Base-by-base conservation (phyloP, 805 yeast genomes). In the Wickerhamomyces tratensis region DNA sequence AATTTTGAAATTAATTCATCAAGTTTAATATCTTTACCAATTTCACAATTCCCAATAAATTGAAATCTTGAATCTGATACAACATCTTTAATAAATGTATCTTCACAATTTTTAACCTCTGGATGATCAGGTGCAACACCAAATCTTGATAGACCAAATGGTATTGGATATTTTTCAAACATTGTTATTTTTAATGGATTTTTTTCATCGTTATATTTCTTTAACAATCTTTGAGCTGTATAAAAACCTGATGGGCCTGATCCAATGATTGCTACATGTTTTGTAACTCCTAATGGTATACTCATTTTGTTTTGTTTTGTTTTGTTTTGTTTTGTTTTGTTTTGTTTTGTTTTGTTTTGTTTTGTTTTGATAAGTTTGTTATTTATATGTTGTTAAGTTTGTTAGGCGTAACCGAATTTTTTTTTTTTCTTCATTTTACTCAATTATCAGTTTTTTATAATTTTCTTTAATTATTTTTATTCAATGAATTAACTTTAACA, bases 81-180 rank as follows among this genome's bases (percentile, higher is more conserved):
- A 50, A 49, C 45, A 13, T 66, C 65, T 42, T 80, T 79, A 9
- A 71, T 72, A 56, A 93, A 82, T 41, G 88, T 79, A 15, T 83
- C 68, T 41, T 69, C 73, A 52, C 93, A 84, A 46, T 79, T 79
- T 59, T 89, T 91, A 31, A 93, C 98, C 54, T 93, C 98, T 0
- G 96, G 96, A 62, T 93, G 97, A 62, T 93, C 99, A 3, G 99
- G 99, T 0, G 98, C 97, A n/a, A 93, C 98, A 2, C 99, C 99
- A 57, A 76, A 89, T 33, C 99, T 64, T 36, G 89, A 79, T 33
- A 93, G 69, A 0, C 99, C 99, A 64, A 74, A 91, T 0, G 98
- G 98, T 7, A 88, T 80, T 0, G 97, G 96, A 26, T 80, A 65
- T 47, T 77, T 72, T 55, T 93, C 99, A 66, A 79, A 88, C 61